phyloP scores from a whole-genome alignment of 768 basidiomycete genomes.

The Lactifluus hygrophoroides region DNA sequence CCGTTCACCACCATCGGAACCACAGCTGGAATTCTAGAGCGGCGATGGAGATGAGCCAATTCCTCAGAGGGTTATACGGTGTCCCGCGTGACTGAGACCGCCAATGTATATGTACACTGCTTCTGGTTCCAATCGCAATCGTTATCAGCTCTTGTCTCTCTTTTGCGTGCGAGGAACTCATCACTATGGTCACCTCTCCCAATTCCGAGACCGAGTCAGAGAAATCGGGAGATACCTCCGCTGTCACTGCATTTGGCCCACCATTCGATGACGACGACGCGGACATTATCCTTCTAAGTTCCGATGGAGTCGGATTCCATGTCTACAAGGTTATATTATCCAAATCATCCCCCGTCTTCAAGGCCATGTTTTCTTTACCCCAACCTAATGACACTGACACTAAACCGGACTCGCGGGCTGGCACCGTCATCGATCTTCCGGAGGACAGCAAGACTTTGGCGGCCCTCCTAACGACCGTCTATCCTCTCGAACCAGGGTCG shows the following conservation, averaged over 20 bases:
- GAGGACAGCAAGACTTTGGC: background rate
- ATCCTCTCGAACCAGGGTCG: background rate
- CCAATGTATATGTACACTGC: background rate
- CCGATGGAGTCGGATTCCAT: background rate
- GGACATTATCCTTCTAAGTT: background rate
- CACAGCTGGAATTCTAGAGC: too few species aligned
- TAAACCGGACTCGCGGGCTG: too few species aligned
- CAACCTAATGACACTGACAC: background rate
- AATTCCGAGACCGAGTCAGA: too few species aligned
- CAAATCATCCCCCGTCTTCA: slow-evolving; percentile 5
- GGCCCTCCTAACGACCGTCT: background rate
- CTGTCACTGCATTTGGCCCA: background rate
- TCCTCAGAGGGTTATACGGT: background rate
- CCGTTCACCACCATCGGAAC: too few species aligned
- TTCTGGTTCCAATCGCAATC: too few species aligned
- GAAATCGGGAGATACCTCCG: background rate
- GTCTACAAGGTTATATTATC: background rate
- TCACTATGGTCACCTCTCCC: background rate
- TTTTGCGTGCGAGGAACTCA: background rate
- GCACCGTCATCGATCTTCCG: background rate
- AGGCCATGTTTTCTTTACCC: background rate
- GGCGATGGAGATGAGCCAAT: background rate
- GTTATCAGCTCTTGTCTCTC: background rate
- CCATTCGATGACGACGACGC: background rate
- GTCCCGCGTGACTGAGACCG: background rate